Evolutionary conservation across 805 yeast species (phyloP).

Genomic region (Pichia nanzhaoensis): DNA sequence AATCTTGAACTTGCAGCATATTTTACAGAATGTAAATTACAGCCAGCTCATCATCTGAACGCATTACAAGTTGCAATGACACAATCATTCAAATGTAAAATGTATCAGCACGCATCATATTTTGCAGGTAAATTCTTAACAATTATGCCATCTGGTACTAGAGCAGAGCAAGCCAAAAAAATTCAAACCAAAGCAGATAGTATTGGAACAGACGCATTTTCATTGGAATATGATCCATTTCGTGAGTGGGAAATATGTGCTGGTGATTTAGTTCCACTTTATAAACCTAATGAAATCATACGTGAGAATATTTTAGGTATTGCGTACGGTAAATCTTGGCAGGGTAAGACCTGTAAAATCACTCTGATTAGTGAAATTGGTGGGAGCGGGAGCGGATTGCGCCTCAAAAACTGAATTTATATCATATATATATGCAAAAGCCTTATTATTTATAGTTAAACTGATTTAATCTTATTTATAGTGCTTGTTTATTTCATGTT

Average conservation of each 20-base stretch:
- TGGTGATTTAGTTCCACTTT: slow-evolving; percentile 80
- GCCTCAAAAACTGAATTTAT: slow-evolving; percentile 31
- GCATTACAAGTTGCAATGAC: slow-evolving; percentile 95
- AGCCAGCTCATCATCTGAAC: slow-evolving; percentile 74
- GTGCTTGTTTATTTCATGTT: no score
- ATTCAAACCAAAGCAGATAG: slow-evolving; percentile 75
- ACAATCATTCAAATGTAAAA: slow-evolving; percentile 82
- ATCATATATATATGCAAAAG: not conserved
- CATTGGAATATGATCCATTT: slow-evolving; percentile 86
- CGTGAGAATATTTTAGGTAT: slow-evolving; percentile 88
- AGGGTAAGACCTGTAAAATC: slow-evolving; percentile 73
- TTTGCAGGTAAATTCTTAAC: slow-evolving; percentile 82
- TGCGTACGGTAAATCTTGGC: slow-evolving; percentile 65
- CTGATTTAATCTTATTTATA: no score
- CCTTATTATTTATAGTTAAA: no score
- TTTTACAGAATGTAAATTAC: slow-evolving; percentile 80
- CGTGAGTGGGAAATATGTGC: slow-evolving; percentile 91
- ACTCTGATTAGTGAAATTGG: slow-evolving; percentile 78
- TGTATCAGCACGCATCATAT: slow-evolving; percentile 79
- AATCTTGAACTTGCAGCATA: slow-evolving; percentile 93
- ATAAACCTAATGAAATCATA: slow-evolving; percentile 61
- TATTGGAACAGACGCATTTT: slow-evolving; percentile 77
- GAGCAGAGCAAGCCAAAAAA: slow-evolving; percentile 84
- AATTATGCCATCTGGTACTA: slow-evolving; percentile 63
- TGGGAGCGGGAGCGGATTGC: slow-evolving; percentile 85